Base-by-base conservation (phyloP, 805 yeast species). In the Candida dajiaensis region DNA sequence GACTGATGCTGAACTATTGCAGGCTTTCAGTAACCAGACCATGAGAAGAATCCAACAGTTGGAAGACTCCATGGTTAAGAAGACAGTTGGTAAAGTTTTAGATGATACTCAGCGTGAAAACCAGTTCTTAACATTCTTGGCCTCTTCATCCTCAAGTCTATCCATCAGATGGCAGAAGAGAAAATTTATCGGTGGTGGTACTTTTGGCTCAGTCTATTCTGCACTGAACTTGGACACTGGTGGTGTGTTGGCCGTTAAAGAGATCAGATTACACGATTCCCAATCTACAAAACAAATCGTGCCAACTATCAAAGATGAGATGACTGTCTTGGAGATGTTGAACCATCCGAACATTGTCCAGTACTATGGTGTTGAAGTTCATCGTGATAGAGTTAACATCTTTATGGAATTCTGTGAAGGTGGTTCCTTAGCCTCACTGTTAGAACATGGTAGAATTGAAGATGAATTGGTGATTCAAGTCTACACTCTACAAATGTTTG, bases 391-490 rank as follows among this genome's bases (percentile, higher is more conserved):
- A 52, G 97, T 94, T 16, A 90, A 89, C 63, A 83, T 94, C 28
- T 94, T 94, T 64, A 94, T 94, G 99, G 99, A 94, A 66, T 90
- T 78, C 67, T 94, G 99, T 70, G 95, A 90, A 56, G 90, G 97
- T 36, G 98, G 98, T 1, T 90, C 98, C 0, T 71, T 94, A 48
- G 89, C 96, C 0, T 80, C 86, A 7, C 68, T 90, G 40, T 72
- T 94, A 50, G 89, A 87, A 47, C 94, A 89, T 62, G 98, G 99
- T 10, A 72, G 97, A 50, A 89, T 94, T 56, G 97, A 89, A 62
- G 98, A 94, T 65, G 99, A 94, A 62, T 76, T 86, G 65, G 94
- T 94, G 8, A 82, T 89, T 26, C 96, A 89, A 63, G 84, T 90
- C 25, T 92, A 90, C 62, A 80, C 97, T 0, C 67, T 92, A 47